Evolutionary conservation across 2,329 filamentous ascomycete species (phyloP), one percentile per base, ranked within the genome.

Genomic region (Parafenestella ontariensis): DNA sequence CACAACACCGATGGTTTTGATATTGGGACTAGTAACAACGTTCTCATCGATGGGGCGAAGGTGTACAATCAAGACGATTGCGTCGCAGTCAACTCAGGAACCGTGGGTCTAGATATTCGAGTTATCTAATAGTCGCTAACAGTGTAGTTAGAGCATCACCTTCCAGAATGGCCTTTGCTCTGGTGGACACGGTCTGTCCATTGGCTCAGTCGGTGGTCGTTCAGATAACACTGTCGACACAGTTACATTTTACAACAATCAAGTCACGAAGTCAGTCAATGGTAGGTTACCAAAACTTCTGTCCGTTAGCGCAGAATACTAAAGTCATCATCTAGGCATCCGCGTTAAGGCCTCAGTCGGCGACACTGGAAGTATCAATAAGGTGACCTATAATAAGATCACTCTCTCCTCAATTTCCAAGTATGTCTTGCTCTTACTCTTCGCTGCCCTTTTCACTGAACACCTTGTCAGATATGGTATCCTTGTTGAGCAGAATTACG

Each of bases 11-110:
- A 86, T 63, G 81, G 74, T 0, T 87, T 86, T 58, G 83, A 86
- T 52, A 78, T 87, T 48, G 80, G 82, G 33, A 74, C 68, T 9
- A 80, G 77, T 17, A 76, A 71, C 39, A 77, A 76, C 24, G 73
- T 85, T 23, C 77, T 76, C 28, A 85, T 86, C 61, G 74, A 75
- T 37, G 77, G 78, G 26, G 82, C 82, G 4, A 78, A 72, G 45
- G 77, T 86, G 24, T 76, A 81, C 61, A 86, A 86, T 72, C 84
- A 86, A 71, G 84, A 86, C 55, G 84, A 86, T 62, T 86, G 83
- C 60, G 72, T 86, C 15, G 84, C 83, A 17, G 73, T 86, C 59
- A 86, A 85, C 75, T 84, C 81, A 2, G 83, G 83, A 55, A 79
- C 76, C 17, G 70, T 63, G 37, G 46, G 62, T 55, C 6, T 8